These are phyloP conservation scores for Amylocarpus encephaloides DNA, from an alignment of 2,329 filamentous ascomycete species.

Conservation along the genomic window DNA sequence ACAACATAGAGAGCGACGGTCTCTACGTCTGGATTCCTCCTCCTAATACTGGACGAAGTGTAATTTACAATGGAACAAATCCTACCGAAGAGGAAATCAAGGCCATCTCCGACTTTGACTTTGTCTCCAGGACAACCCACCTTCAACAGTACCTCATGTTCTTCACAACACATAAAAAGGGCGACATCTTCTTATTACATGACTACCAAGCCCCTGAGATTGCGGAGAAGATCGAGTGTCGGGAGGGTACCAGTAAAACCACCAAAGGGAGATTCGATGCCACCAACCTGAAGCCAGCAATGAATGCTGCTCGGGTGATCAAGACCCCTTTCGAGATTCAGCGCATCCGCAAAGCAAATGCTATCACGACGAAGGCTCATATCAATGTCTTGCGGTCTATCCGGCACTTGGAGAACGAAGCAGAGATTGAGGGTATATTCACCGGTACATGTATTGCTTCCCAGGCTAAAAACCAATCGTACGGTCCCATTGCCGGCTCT, in stretches of 20 bases:
- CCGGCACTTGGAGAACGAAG: slow-evolving; percentile 63
- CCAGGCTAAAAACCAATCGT: slow-evolving; percentile 73
- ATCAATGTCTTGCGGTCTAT: slow-evolving; percentile 62
- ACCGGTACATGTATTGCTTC: slow-evolving; percentile 63
- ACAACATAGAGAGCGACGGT: slow-evolving; percentile 51
- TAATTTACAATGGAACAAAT: slow-evolving; percentile 57
- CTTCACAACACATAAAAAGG: slow-evolving; percentile 34
- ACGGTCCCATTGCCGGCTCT: slow-evolving; percentile 80
- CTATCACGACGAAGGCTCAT: slow-evolving; percentile 73
- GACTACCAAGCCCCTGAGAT: slow-evolving; percentile 33
- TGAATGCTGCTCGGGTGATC: slow-evolving; percentile 72
- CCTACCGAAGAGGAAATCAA: slow-evolving; percentile 56
- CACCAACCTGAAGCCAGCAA: slow-evolving; percentile 56
- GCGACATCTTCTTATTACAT: slow-evolving; percentile 41
- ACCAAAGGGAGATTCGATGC: slow-evolving; percentile 38
- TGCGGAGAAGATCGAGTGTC: neutral
- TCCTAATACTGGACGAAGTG: slow-evolving; percentile 51
- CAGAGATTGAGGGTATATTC: slow-evolving; percentile 77
- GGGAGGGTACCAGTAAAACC: neutral
- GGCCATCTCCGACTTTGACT: slow-evolving; percentile 61
- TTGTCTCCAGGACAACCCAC: slow-evolving; percentile 52
- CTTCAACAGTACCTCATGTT: slow-evolving; percentile 46
- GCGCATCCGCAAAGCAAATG: slow-evolving; percentile 74
- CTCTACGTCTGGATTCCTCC: slow-evolving; percentile 70
- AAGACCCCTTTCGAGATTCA: slow-evolving; percentile 84